Conservation (phyloP, 345 rosid genomes). For the Carallia brachiata region DNA sequence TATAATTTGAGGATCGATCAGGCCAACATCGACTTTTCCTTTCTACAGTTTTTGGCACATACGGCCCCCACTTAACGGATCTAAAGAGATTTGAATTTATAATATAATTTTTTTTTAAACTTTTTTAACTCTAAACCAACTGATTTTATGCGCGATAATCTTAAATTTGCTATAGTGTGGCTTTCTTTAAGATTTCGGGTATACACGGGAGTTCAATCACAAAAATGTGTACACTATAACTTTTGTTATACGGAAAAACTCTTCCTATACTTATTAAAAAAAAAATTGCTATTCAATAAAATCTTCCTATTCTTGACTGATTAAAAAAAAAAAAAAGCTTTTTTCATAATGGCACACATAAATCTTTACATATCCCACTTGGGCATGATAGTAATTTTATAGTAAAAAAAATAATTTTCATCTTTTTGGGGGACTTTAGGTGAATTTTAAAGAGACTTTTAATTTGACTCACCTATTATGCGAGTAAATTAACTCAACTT, state of each 20-base stretch:
- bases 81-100: too few species aligned
- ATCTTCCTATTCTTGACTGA: too few species aligned
- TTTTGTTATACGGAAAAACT: not conserved
- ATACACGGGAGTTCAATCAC: not conserved
- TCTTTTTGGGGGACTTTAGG: not conserved
- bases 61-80: not conserved
- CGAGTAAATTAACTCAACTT: too few species aligned
- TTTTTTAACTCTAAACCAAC: not conserved
- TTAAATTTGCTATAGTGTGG: too few species aligned
- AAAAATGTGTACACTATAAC: conserved; percentile 8
- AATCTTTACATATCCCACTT: conserved; percentile 13
- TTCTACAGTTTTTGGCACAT: conserved; percentile 20
- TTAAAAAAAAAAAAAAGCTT: too few species aligned
- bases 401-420: not conserved
- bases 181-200: too few species aligned
- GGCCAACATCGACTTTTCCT: conserved; percentile 26
- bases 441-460: too few species aligned
- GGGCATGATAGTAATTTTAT: not conserved
- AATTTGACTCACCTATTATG: too few species aligned
- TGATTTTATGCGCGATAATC: too few species aligned
- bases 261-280: too few species aligned
- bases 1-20: conserved; percentile 33
- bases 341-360: not conserved
- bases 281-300: too few species aligned
- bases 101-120: not conserved